Evolutionary conservation across 371 early-diverging fungal species (phyloP).

Genomic region (Mortierella sp.): DNA sequence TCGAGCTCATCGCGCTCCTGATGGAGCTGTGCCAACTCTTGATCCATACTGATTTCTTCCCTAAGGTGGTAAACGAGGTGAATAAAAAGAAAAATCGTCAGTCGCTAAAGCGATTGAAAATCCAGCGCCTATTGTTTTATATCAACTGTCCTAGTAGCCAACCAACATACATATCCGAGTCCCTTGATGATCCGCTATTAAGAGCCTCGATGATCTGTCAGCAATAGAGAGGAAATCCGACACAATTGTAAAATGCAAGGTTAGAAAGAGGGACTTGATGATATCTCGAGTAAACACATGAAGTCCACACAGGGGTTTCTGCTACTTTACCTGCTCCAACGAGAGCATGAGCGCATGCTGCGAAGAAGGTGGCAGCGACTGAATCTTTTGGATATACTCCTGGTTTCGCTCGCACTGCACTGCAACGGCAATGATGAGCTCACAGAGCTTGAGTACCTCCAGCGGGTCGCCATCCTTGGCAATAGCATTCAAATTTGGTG

Average conservation of each 20-base stretch:
- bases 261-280: no score
- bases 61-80: background rate
- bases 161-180: constrained; percentile 48
- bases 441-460: constrained; percentile 85
- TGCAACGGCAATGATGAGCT: constrained; percentile 83
- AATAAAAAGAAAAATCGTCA: background rate
- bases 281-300: no score
- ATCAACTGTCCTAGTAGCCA: no score
- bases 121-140: no score
- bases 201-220: constrained; percentile 45
- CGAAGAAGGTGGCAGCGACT: constrained; percentile 68
- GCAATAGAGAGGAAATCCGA: no score
- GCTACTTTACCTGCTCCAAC: constrained; percentile 74
- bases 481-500: constrained; percentile 82
- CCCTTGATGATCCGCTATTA: constrained; percentile 37
- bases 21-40: constrained; percentile 40
- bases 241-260: no score
- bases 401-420: constrained; percentile 86
- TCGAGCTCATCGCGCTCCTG: constrained; percentile 72
- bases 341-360: constrained; percentile 90
- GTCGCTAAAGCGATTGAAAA: background rate
- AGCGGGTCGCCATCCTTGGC: constrained; percentile 79
- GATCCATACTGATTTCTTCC: constrained; percentile 42
- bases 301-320: no score
- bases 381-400: constrained; percentile 84